Evolutionary conservation across 2,329 filamentous ascomycete genomes (phyloP), one percentile per base, ranked within the genome.

Genomic region (Aspergillus ibericus): DNA sequence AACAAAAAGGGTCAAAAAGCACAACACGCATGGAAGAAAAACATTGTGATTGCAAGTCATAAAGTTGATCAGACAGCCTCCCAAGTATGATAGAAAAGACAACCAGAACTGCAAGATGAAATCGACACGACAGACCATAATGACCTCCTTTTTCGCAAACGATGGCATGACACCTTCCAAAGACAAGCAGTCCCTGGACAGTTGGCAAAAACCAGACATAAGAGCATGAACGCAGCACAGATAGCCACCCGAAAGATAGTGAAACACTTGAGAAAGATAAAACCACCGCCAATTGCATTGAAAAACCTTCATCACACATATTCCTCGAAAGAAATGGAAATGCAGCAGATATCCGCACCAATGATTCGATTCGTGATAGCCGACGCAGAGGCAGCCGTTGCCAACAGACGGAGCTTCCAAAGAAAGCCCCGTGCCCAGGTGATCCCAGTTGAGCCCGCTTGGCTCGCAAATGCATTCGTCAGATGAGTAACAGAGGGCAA

Each of bases 1-100:
- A 53, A 40, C 16, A 53, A 44, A 16, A 35, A 56, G 48, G 48
- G 55, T 47, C 25, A 42, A 46, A 46, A 49, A 54, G 15, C 29
- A 25, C n/a, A 38, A 56, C 32, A 46, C 25, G 38, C 16, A 57
- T 12, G n/a, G 35, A 46, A 51, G 29, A 56, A 56, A 56, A 49
- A 55, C 47, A 51, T 22, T 38, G 29, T 27, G 57, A 54, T 59
- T 47, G 59, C 53, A 54, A 40, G 53, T 59, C 52, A 56, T 60
- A 59, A 60, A 63, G 56, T 63, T 75, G 69, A 75, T 75, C 74
- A 76, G 69, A 76, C 73, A 76, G 70, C 73, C 73, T 72, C 71
- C 72, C 73, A 73, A 59, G 56, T 66, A 61, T 62, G 60, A 68
- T 50, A 66, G 62, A 58, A 58, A 58, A 56, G 22, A 59, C 46